Conservation (phyloP, 1,284 basidiomycete species). For the Phlebopus sp. region DNA sequence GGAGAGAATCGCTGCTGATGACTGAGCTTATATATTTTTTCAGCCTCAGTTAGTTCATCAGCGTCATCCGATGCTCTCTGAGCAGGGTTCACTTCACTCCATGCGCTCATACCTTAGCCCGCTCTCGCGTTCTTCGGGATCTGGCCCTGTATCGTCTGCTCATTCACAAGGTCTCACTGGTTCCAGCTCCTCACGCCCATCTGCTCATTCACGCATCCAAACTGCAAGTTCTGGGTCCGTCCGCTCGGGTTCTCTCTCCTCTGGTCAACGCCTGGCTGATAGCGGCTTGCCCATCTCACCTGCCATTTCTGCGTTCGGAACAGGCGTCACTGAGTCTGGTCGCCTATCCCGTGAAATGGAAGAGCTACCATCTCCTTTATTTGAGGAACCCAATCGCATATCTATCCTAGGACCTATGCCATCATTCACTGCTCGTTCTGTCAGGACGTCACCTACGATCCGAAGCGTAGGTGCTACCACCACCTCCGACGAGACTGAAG, state of each 20-base stretch:
- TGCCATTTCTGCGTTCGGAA: constrained; percentile 41
- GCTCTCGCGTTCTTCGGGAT: constrained; percentile 43
- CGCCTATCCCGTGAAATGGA: constrained; percentile 22
- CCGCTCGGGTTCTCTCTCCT: constrained; percentile 50
- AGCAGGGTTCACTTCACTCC: constrained; percentile 60
- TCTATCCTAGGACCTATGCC: constrained; percentile 35
- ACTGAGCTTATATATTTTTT: constrained; percentile 7
- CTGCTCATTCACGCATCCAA: constrained; percentile 34
- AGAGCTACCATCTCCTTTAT: constrained; percentile 13
- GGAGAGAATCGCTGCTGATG: constrained; percentile 11
- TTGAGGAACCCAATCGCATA: constrained; percentile 27
- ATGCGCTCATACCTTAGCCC: constrained; percentile 53
- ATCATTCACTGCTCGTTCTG: constrained; percentile 26
- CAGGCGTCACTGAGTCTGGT: constrained; percentile 12
- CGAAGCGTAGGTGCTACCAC: constrained; percentile 32
- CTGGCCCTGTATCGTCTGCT: constrained; percentile 45
- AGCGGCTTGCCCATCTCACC: constrained; percentile 26
- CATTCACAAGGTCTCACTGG: constrained; percentile 34
- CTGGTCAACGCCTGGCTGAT: constrained; percentile 37
- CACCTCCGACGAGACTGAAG: constrained; percentile 29
- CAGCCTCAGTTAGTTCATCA: constrained; percentile 45
- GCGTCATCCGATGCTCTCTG: constrained; percentile 41
- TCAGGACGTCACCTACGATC: constrained; percentile 26
- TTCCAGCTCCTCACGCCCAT: constrained; percentile 49
- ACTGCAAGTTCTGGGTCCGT: constrained; percentile 42